These are phyloP conservation scores for Yarrowia sp. DNA, from an alignment of 805 yeast species.

Conservation along the genomic window DNA sequence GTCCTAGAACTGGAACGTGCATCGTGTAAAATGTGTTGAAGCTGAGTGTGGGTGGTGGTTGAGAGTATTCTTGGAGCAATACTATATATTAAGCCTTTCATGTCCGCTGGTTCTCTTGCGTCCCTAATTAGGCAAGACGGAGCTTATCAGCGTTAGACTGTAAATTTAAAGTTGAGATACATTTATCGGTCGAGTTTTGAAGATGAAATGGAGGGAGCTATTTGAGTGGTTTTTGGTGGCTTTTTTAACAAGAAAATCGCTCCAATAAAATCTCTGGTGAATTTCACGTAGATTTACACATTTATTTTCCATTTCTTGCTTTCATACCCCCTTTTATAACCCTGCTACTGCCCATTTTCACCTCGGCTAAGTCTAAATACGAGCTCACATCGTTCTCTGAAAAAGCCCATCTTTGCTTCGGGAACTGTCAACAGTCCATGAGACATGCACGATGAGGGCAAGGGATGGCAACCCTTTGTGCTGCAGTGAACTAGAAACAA, in stretches of 20 bases:
- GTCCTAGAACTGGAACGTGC: conserved; percentile 35
- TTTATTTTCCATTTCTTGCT: no score
- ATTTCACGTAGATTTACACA: no score
- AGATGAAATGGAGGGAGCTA: neutral
- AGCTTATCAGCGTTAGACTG: neutral
- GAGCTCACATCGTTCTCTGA: neutral
- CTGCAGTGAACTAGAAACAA: no score
- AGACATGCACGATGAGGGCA: neutral
- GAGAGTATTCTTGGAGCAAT: neutral
- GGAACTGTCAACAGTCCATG: neutral
- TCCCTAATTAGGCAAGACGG: neutral
- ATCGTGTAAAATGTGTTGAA: neutral
- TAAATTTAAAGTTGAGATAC: neutral
- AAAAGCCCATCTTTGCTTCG: neutral
- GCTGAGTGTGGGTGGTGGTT: neutral
- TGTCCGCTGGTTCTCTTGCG: neutral
- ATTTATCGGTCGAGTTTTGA: neutral
- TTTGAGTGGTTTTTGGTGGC: no score
- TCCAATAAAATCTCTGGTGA: no score
- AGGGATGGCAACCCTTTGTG: neutral
- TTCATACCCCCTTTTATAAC: neutral
- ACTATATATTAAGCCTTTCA: neutral
- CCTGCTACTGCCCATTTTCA: no score
- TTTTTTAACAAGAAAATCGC: no score
- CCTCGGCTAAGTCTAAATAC: conserved; percentile 16